Base-by-base conservation (phyloP, 441 rosid species). In the Corymbia calophylla region DNA sequence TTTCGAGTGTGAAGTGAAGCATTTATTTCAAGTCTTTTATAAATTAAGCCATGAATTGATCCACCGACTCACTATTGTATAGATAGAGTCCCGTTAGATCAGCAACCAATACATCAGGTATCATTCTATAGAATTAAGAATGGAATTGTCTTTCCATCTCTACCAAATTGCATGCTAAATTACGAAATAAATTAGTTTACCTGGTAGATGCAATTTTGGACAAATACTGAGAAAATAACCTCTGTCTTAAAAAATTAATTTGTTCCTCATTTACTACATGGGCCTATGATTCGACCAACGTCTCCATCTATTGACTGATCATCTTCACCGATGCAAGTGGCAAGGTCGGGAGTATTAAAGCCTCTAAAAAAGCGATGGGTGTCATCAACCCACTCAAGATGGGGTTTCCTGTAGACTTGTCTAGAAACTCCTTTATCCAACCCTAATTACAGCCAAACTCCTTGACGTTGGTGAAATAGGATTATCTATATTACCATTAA, bases 61-160 rank as follows among this genome's bases (percentile, higher is more conserved):
- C 27, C 3, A 35, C 18, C 1, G 35, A 29, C 18, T 14, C 4
- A 15, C 2, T 13, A 64, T 64, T n/a, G 18, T 6, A 64, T 73
- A 19, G 7, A 5, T 10, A 10, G 7, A 21, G 82, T 73, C 44
- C 17, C 4, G 29, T 48, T 7, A 21, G 21, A 19, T 70, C 4
- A 19, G 1, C 29, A 11, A 39, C 15, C 16, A 1, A 73, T 73
- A 5, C 27, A 13, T 35, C 2, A 3, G 0, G 16, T 2, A 73
- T 35, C 9, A 4, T 73, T 19, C 7, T 73, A 6, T 35, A 35
- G 7, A 73, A 17, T 19, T 5, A 23, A 70, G 9, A 73, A 35
- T 5, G 15, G 48, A 39, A 70, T 70, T 70, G 27, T 19, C 27
- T 35, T 5, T 21, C 8, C 48, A 70, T 70, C 81, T 70, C 1